Conservation (phyloP, 148 eudicot species). For the Camellia granthamiana region DNA sequence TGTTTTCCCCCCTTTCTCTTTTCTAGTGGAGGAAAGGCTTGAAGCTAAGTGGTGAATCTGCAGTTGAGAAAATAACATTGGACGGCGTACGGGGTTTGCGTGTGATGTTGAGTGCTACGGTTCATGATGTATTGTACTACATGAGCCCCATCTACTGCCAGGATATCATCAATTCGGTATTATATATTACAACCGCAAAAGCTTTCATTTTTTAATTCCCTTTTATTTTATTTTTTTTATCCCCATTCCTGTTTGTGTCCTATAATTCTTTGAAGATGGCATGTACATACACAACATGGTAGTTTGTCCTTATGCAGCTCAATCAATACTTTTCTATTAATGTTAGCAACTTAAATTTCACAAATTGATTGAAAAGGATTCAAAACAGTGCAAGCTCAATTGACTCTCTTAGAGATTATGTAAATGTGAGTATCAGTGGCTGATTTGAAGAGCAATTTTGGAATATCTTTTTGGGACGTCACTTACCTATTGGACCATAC, state of each 20-base stretch:
- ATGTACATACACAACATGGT: background rate
- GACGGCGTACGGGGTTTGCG: conserved; percentile 91
- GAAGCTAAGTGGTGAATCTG: conserved; percentile 90
- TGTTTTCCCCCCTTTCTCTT: conserved; percentile 20
- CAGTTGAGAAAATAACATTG: conserved; percentile 78
- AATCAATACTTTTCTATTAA: background rate
- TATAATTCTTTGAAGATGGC: background rate
- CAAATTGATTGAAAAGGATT: no score
- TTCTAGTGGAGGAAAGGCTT: conserved; percentile 91
- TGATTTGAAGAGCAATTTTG: no score
- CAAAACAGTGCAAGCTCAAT: no score
- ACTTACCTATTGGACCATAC: no score
- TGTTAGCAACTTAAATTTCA: no score
- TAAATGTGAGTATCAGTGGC: no score
- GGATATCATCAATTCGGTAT: conserved; percentile 90
- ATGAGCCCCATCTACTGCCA: conserved; percentile 99
- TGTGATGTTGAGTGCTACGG: conserved; percentile 86
- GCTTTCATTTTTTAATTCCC: conserved; percentile 4
- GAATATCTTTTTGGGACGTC: no score
- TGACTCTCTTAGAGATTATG: no score
- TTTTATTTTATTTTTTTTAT: background rate
- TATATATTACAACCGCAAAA: conserved; percentile 12
- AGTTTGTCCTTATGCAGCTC: conserved; percentile 4
- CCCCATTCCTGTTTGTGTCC: background rate
- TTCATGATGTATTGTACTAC: conserved; percentile 95